These are phyloP conservation scores for Glarea lozoyensis DNA, from an alignment of 495 filamentous ascomycete species.

Conservation along the genomic window DNA sequence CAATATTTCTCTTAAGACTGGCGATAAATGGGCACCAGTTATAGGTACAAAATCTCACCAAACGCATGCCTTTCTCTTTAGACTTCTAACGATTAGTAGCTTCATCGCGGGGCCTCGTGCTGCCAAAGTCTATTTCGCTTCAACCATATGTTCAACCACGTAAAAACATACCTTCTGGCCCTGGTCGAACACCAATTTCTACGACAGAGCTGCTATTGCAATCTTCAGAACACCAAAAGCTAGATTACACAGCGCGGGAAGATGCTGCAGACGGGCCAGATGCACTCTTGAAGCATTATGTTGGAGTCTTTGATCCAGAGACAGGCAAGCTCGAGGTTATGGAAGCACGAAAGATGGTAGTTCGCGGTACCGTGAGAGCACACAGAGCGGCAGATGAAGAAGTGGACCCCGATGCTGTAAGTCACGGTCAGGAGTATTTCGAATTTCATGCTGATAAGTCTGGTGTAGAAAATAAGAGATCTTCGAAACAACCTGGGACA, in stretches of 20 bases:
- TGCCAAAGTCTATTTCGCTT: constrained; percentile 47
- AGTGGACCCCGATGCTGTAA: constrained; percentile 4
- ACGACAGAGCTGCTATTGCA: constrained; percentile 60
- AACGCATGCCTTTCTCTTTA: constrained; percentile 1
- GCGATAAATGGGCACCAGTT: constrained; percentile 50
- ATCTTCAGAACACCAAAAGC: constrained; percentile 61
- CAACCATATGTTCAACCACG: constrained; percentile 53
- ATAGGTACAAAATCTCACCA: constrained; percentile 40
- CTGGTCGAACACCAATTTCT: constrained; percentile 35
- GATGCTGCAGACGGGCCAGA: constrained; percentile 52
- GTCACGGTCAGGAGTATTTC: constrained; percentile 12
- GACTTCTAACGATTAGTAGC: constrained; percentile 33
- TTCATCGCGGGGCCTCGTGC: constrained; percentile 55
- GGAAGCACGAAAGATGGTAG: constrained; percentile 64
- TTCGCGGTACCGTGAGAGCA: constrained; percentile 55
- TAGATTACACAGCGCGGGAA: constrained; percentile 79
- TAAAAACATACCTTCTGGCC: constrained; percentile 29
- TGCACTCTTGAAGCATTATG: constrained; percentile 68
- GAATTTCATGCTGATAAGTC: constrained; percentile 8
- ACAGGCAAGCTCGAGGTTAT: constrained; percentile 64
- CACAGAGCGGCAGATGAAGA: constrained; percentile 33
- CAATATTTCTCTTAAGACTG: constrained; percentile 47
- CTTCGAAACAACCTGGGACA: constrained; percentile 67
- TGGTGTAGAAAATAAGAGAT: constrained; percentile 42
- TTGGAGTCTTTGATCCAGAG: constrained; percentile 74